These are phyloP conservation scores for Mesembryanthemum crystallinum DNA, from an alignment of 148 eudicot species.

Conservation along the genomic window DNA sequence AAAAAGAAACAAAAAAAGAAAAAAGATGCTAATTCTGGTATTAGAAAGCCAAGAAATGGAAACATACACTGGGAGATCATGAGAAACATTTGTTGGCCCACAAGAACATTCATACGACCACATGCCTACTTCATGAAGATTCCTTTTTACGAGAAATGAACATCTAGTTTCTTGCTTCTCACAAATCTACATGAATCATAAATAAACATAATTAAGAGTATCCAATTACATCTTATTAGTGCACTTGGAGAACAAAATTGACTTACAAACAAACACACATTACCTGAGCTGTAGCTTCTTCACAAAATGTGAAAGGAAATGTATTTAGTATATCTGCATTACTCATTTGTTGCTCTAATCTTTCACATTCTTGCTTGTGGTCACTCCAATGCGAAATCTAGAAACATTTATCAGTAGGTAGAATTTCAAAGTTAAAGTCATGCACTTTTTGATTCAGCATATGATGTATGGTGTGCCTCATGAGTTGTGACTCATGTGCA, in stretches of 20 bases:
- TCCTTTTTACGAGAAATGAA: constrained; percentile 51
- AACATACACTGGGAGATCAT: constrained; percentile 38
- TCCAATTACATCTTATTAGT: constrained; percentile 5
- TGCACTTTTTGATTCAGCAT: neutral
- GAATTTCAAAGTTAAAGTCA: constrained; percentile 9
- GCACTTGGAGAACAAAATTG: neutral
- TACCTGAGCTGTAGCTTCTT: constrained; percentile 59
- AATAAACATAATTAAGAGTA: constrained; percentile 10
- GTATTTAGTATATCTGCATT: constrained; percentile 45
- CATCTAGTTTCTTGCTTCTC: constrained; percentile 56
- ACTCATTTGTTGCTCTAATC: constrained; percentile 65
- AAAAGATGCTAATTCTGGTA: neutral
- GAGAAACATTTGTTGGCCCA: constrained; percentile 23
- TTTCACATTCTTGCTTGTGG: constrained; percentile 81
- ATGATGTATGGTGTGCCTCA: neutral
- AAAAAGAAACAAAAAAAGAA: no score
- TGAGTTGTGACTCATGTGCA: neutral
- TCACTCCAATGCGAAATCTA: constrained; percentile 73
- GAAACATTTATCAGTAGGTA: constrained; percentile 12
- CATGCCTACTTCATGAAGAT: constrained; percentile 67
- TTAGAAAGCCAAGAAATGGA: neutral
- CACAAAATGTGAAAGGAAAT: constrained; percentile 72
- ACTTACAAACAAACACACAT: neutral
- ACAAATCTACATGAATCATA: constrained; percentile 37
- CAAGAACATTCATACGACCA: constrained; percentile 83